Base-by-base conservation (phyloP, 2,329 filamentous ascomycete species). In the Alternaria postmessia region DNA sequence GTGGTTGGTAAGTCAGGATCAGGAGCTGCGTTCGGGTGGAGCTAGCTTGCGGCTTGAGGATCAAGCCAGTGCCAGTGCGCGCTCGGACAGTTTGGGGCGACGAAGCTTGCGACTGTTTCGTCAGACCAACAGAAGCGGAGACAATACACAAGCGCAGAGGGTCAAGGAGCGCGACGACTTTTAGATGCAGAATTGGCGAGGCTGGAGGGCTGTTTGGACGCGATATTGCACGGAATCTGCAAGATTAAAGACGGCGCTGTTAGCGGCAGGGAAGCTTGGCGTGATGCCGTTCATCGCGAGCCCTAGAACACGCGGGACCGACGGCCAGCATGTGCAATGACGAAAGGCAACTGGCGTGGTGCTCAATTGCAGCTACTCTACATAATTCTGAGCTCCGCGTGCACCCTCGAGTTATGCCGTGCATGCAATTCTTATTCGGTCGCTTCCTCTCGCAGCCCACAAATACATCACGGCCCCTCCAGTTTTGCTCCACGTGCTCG, bases 1-100 rank as follows among this genome's bases (percentile, higher is more conserved):
- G 70, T 65, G 70, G 71, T 64, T 67, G 67, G 70, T 60, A 60
- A 59, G 65, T 53, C 52, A 59, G 56, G 54, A 54, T 62, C 63
- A 75, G 73, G 68, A 72, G 70, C 61, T 65, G 62, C 18, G 43
- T 44, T 64, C 20, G 48, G 47, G 66, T 54, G 62, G 56, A 66
- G 70, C 63, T 68, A 66, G 67, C 57, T 62, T 60, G 61, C 57
- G 63, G 62, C 66, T 48, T 48, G 46, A 57, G 39, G 39, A 41
- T 12, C 39, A 42, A 42, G 39, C 39, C 39, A 42, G 38, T 24
- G 38, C 38, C 38, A 41, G 63, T 63, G 65, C 68, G 67, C 68
- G 72, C 68, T 64, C 65, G 66, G 62, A 61, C 60, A 59, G 59
- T 57, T 62, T 66, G 59, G 54, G 58, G 22, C 22, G 65, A 64